Percentiles rank a stretch among this genome's conserved stretches.
Evolutionary conservation across 306 rosid species (phyloP).

Genomic region (Pachyrhizus erosus): DNA sequence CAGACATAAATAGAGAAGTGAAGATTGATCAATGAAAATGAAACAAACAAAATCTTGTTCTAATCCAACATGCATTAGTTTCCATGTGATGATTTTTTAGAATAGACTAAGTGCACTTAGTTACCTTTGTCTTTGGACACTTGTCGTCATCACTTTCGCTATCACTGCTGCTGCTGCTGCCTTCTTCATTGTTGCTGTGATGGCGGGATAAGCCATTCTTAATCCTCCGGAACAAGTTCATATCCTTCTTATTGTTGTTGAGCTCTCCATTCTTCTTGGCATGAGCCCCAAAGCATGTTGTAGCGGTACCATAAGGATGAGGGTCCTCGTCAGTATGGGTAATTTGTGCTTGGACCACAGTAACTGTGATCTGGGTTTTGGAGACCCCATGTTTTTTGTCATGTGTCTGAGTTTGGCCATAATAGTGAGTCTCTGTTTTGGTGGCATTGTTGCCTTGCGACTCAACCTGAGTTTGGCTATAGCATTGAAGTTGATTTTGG

Average conservation of each 20-base stretch:
- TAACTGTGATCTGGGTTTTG: constrained; percentile 47
- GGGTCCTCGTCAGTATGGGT: constrained; percentile 40
- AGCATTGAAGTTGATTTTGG: constrained; percentile 41
- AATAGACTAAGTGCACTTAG: not conserved
- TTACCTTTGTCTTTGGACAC: constrained; percentile 32
- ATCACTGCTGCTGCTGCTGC: constrained; percentile 41
- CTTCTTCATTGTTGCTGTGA: constrained; percentile 19
- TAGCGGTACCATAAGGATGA: constrained; percentile 37
- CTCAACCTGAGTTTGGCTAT: constrained; percentile 46
- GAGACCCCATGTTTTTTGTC: constrained; percentile 44
- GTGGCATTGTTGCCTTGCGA: constrained; percentile 29
- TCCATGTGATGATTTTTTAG: not conserved
- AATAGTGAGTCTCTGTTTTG: constrained; percentile 40
- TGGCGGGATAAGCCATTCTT: constrained; percentile 49
- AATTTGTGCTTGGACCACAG: constrained; percentile 47
- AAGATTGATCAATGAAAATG: not conserved
- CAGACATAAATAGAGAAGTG: not conserved
- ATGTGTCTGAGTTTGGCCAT: constrained; percentile 47
- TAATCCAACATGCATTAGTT: not conserved
- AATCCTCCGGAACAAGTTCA: constrained; percentile 51
- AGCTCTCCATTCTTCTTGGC: constrained; percentile 39
- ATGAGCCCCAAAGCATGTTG: constrained; percentile 43
- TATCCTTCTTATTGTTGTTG: constrained; percentile 47
- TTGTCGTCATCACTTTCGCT: constrained; percentile 46
- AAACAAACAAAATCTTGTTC: constrained; percentile 3